These are phyloP conservation scores for Houttuynia cordata DNA, from an alignment of 164 flowering plant genomes.

Conservation along the genomic window DNA sequence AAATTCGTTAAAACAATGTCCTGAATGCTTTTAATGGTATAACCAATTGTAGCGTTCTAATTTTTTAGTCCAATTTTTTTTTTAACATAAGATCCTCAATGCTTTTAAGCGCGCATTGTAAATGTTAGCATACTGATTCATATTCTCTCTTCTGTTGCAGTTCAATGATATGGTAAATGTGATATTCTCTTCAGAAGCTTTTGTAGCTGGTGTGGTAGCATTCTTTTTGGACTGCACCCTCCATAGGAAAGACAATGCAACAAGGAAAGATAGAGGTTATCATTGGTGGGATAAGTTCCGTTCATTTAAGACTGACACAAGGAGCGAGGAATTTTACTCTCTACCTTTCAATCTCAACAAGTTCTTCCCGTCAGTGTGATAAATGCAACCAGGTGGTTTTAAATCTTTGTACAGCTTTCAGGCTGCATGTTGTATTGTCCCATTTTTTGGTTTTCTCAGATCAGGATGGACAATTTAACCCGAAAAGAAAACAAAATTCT, in stretches of 20 bases:
- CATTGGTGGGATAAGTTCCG: slow-evolving; percentile 96
- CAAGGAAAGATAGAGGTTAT: slow-evolving; percentile 82
- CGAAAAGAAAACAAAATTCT: no score
- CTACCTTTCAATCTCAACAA: slow-evolving; percentile 91
- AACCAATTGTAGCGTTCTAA: no score
- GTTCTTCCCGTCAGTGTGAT: slow-evolving; percentile 85
- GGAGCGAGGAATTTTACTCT: slow-evolving; percentile 91
- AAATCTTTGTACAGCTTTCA: no score
- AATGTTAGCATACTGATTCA: background rate
- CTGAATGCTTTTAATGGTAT: no score
- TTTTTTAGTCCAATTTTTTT: no score
- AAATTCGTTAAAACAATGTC: no score
- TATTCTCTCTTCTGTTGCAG: slow-evolving; percentile 25
- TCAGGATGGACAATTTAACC: no score
- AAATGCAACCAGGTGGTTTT: no score
- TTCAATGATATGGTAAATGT: slow-evolving; percentile 89
- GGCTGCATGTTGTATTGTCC: no score
- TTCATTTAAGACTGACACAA: slow-evolving; percentile 56
- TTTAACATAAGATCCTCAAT: no score
- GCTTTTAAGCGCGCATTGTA: no score
- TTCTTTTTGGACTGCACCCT: slow-evolving; percentile 69
- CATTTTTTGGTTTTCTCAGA: no score
- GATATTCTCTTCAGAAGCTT: slow-evolving; percentile 76
- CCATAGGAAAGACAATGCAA: slow-evolving; percentile 35
- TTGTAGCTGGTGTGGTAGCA: slow-evolving; percentile 76